Evolutionary conservation across 441 rosid genomes (phyloP).

Genomic region (Populus trichocarpa): DNA sequence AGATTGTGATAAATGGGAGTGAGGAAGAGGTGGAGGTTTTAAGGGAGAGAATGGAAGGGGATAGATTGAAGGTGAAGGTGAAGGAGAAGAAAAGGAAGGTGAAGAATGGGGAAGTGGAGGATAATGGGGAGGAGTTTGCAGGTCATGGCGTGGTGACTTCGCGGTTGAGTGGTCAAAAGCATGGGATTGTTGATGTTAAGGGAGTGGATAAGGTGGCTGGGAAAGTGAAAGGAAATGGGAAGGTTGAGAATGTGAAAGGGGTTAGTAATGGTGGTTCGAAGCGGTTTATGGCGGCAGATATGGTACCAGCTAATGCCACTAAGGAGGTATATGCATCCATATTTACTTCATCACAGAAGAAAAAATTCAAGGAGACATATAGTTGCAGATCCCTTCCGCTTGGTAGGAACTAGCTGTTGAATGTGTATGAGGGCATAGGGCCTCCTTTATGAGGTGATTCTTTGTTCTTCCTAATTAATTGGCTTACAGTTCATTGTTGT

Average conservation of each 20-base stretch:
- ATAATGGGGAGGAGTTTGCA: slow-evolving; percentile 14
- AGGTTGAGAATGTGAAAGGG: slow-evolving; percentile 35
- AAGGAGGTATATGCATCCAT: slow-evolving; percentile 78
- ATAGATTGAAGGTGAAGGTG: slow-evolving; percentile 43
- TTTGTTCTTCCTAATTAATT: not conserved
- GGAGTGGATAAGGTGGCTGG: slow-evolving; percentile 39
- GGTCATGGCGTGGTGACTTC: not conserved
- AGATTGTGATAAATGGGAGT: slow-evolving; percentile 72
- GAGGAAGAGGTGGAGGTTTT: slow-evolving; percentile 67
- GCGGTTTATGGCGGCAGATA: slow-evolving; percentile 60
- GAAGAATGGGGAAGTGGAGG: slow-evolving; percentile 37
- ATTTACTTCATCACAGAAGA: slow-evolving; percentile 74
- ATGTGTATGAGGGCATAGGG: slow-evolving; percentile 2
- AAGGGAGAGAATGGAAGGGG: slow-evolving; percentile 76
- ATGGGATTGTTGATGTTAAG: slow-evolving; percentile 30
- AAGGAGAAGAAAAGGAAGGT: slow-evolving; percentile 48
- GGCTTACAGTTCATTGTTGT: not conserved
- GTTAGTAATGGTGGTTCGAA: slow-evolving; percentile 40
- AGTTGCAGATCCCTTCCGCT: slow-evolving; percentile 82
- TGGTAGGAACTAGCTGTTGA: slow-evolving; percentile 65
- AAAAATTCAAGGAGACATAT: slow-evolving; percentile 76
- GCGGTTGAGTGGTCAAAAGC: slow-evolving; percentile 32
- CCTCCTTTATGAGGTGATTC: slow-evolving; percentile 10
- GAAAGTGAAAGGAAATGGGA: slow-evolving; percentile 42
- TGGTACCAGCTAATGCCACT: slow-evolving; percentile 66